Conservation (phyloP, 768 basidiomycete genomes). For the Xerocomellus dryophilus region DNA sequence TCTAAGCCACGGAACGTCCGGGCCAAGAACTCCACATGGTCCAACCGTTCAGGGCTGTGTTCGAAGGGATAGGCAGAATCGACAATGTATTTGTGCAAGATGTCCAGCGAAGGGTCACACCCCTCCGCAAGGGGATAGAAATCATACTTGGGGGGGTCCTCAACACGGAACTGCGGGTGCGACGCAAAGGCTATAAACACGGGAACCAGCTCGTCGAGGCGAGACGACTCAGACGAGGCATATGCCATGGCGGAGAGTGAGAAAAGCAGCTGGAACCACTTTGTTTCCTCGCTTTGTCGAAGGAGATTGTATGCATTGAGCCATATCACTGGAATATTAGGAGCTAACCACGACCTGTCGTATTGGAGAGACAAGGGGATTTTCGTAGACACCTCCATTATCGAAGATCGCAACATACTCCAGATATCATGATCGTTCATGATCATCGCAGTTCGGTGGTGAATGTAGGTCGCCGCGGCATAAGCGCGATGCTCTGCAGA, state of each 20-base stretch:
- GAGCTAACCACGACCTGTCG: conserved; percentile 26
- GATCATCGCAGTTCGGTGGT: background rate
- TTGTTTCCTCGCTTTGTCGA: conserved; percentile 4
- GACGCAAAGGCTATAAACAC: conserved; percentile 32
- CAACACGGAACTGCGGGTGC: background rate
- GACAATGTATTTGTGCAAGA: background rate
- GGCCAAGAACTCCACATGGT: background rate
- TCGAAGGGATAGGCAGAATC: background rate
- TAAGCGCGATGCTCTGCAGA: conserved; percentile 15
- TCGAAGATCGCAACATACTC: no score
- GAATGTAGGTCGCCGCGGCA: conserved; percentile 5
- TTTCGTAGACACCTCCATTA: no score
- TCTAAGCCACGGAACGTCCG: no score
- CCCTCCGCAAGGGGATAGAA: background rate
- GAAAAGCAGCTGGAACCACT: conserved; percentile 28
- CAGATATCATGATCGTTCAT: no score
- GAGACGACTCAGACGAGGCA: conserved; percentile 7
- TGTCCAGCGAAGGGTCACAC: background rate
- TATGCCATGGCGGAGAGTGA: conserved; percentile 32
- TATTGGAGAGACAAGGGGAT: conserved; percentile 17
- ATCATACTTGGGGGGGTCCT: conserved; percentile 14
- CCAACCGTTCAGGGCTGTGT: conserved; percentile 8
- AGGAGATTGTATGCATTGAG: conserved; percentile 26
- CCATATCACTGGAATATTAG: conserved; percentile 18
- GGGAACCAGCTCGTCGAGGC: conserved; percentile 16